Base-by-base conservation (phyloP, 31 red algal species). In the Porphyra umbilicalis region DNA sequence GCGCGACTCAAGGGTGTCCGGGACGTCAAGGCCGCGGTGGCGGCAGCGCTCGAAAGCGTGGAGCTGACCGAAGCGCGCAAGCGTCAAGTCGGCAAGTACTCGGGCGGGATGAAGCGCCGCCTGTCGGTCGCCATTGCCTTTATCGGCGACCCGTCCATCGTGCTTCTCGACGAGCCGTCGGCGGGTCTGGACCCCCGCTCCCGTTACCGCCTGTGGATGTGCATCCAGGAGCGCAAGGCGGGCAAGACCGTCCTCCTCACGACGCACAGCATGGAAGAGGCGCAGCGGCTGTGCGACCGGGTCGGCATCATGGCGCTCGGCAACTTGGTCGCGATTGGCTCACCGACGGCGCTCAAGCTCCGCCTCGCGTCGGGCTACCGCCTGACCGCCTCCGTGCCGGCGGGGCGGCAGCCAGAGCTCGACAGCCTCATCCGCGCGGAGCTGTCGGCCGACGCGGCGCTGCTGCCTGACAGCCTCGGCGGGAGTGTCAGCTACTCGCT, bases 241-340 rank as follows among this genome's bases (percentile, higher is more conserved):
- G 84, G 88, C 38, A 91, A 91, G 30, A 85, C 91, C 33, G 81
- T 98, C 77, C 78, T 98, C 38, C 86, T 98, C 7, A 98, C 95
- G 14, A 98, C 95, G 34, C 95, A 98, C 71, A 94, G 89, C 10
- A 90, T 98, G 75, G 95, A 98, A 77, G 95, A 98, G 81, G 92
- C 95, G 18, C 89, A 98, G 38, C 79, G 84, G 35, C 89, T 98
- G 29, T 90, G 88, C 39, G 85, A 87, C 39, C 82, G 95, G 31
- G 90, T 94, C 5, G 92, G 89, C 16, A 94, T 98, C 80, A 92
- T 94, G 83, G 88, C 88, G 16, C 76, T 78, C 67, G 95, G 95
- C 76, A 76, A 34, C 57, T 79, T 98, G 76, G 77, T 57, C 6
- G 89, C 89, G 34, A 85, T 94, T 76, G 95, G 95, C 7, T 82